These are phyloP conservation scores for Claviceps cyperi DNA, from an alignment of 2,329 filamentous ascomycete species.

Conservation along the genomic window DNA sequence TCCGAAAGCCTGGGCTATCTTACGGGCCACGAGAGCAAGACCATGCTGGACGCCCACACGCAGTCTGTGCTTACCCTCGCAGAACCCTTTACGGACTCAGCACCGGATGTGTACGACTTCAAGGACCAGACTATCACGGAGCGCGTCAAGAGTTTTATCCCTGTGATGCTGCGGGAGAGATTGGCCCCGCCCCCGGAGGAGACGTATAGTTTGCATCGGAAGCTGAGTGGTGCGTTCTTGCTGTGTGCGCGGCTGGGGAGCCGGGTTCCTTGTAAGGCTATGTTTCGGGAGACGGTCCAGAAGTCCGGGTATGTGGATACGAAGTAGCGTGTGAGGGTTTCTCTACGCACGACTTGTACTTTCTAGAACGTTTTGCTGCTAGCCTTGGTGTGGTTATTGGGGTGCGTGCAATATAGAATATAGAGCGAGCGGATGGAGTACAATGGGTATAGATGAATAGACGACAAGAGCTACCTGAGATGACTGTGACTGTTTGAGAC, in stretches of 20 bases:
- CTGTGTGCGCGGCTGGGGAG: conserved; percentile 79
- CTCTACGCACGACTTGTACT: not conserved
- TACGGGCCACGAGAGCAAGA: conserved; percentile 71
- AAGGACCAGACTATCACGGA: conserved; percentile 91
- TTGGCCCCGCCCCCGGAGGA: conserved; percentile 89
- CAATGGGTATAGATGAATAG: not conserved
- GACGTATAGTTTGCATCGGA: conserved; percentile 90
- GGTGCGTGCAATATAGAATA: too few relatives aligned
- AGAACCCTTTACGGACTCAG: conserved; percentile 68
- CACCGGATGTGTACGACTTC: conserved; percentile 83
- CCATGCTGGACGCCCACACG: conserved; percentile 86
- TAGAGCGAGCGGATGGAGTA: not conserved
- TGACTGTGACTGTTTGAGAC: too few relatives aligned
- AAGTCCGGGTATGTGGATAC: conserved; percentile 18
- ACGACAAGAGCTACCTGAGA: too few relatives aligned
- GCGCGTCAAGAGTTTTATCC: conserved; percentile 74
- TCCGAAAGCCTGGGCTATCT: conserved; percentile 77
- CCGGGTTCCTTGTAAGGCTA: conserved; percentile 60
- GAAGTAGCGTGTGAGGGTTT: not conserved
- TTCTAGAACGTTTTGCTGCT: not conserved
- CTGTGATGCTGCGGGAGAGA: conserved; percentile 81
- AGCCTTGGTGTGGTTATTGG: not conserved
- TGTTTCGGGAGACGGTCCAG: conserved; percentile 52
- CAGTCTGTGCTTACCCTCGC: conserved; percentile 77
- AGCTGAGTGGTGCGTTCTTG: conserved; percentile 87